phyloP scores from a whole-genome alignment of 371 early-diverging fungal genomes.

The Rhizopus sp. region DNA sequence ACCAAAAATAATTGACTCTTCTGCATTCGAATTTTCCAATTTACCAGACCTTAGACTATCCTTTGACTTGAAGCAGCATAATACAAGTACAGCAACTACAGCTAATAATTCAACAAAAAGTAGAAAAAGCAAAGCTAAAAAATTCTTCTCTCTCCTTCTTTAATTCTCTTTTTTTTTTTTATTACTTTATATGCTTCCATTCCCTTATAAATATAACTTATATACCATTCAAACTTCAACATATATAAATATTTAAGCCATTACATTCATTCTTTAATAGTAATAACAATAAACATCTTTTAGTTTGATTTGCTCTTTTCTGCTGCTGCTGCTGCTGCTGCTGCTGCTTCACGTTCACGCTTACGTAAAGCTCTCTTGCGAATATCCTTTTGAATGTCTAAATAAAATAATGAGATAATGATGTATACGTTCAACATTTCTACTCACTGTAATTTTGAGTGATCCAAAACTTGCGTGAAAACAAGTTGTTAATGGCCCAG shows the following conservation, averaged over 20 bases:
- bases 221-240: too few relatives aligned
- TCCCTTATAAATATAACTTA: neutral
- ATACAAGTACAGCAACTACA: conserved; percentile 13
- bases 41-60: conserved; percentile 28
- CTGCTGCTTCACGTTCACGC: conserved; percentile 65
- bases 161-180: too few relatives aligned
- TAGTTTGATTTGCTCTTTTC: too few relatives aligned
- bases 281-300: too few relatives aligned
- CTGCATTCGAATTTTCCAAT: conserved; percentile 23
- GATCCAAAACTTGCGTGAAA: conserved; percentile 64
- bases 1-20: conserved; percentile 1
- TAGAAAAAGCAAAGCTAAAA: conserved; percentile 28
- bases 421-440: neutral
- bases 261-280: too few relatives aligned
- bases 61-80: conserved; percentile 16
- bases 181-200: neutral
- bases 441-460: conserved; percentile 60
- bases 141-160: conserved; percentile 37
- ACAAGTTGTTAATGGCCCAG: conserved; percentile 73
- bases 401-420: conserved; percentile 4
- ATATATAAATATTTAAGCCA: too few relatives aligned
- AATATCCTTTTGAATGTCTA: conserved; percentile 64
- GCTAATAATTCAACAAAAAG: conserved; percentile 13
- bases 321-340: too few relatives aligned
- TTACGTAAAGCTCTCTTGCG: conserved; percentile 78